Evolutionary conservation across 495 filamentous ascomycete species (phyloP).

Genomic region (Letharia lupina): DNA sequence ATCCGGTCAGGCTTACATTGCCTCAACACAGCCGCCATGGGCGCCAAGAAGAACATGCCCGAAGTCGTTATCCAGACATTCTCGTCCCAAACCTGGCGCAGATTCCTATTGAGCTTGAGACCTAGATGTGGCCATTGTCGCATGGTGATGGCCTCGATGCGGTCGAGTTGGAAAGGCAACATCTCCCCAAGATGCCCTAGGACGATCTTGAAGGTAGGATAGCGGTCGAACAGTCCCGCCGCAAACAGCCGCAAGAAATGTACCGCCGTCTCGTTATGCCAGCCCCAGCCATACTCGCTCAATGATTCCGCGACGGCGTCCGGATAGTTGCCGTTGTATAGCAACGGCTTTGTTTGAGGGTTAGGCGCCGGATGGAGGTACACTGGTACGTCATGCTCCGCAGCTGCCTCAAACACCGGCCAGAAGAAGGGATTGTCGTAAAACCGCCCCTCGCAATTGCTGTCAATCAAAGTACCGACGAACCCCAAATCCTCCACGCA

Average conservation of each 20-base stretch:
- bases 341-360: not conserved
- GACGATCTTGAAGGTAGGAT: constrained; percentile 21
- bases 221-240: constrained; percentile 21
- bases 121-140: constrained; percentile 12
- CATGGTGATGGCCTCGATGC: constrained; percentile 25
- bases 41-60: not conserved
- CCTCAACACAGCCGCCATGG: not conserved
- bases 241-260: constrained; percentile 16
- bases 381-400: not conserved
- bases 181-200: constrained; percentile 40
- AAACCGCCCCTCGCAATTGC: not conserved
- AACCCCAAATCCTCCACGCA: not conserved
- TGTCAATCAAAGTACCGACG: not conserved
- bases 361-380: not conserved
- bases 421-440: not conserved
- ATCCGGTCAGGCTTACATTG: not conserved
- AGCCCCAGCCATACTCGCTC: constrained; percentile 15
- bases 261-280: constrained; percentile 18
- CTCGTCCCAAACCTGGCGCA: not conserved
- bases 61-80: not conserved
- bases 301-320: constrained; percentile 2
- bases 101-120: no score
- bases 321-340: constrained; percentile 1
- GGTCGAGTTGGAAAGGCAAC: constrained; percentile 38
- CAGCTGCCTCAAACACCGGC: not conserved